phyloP scores from a whole-genome alignment of 805 yeast species.

The Hanseniaspora lachancei region DNA sequence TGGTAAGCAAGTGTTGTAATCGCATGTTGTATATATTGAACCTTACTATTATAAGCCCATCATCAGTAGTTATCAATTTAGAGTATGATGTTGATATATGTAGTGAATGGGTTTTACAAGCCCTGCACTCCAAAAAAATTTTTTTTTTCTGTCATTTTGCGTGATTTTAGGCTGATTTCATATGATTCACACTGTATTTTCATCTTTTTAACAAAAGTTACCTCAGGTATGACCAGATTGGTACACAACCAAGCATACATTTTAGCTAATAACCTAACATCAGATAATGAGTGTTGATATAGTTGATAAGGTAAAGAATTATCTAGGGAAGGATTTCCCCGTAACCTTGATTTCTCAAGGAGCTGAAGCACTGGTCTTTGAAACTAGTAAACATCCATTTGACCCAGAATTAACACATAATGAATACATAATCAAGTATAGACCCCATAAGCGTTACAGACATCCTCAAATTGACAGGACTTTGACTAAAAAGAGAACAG shows the following conservation, averaged over 20 bases:
- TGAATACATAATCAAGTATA: slow-evolving; percentile 57
- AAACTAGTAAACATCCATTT: slow-evolving; percentile 55
- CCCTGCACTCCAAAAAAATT: too few species aligned
- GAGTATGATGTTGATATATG: too few species aligned
- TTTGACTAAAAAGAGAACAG: slow-evolving; percentile 67
- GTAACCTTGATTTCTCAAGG: slow-evolving; percentile 62
- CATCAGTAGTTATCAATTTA: too few species aligned
- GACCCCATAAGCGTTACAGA: slow-evolving; percentile 85
- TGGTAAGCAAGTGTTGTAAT: slow-evolving; percentile 42
- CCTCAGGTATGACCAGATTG: too few species aligned
- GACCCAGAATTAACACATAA: slow-evolving; percentile 25
- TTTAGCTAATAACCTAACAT: neutral
- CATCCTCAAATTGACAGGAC: slow-evolving; percentile 68
- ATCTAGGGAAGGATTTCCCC: slow-evolving; percentile 37
- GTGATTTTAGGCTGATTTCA: too few species aligned
- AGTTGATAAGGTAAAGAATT: slow-evolving; percentile 31
- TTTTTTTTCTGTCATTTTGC: too few species aligned
- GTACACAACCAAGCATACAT: too few species aligned
- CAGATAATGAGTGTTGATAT: slow-evolving; percentile 26
- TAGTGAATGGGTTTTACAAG: too few species aligned
- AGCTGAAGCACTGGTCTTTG: slow-evolving; percentile 76
- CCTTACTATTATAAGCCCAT: neutral
- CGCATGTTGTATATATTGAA: neutral
- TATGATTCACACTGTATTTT: too few species aligned
- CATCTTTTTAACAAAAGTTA: too few species aligned